A percentile compares a stretch with the other conserved stretches of the same genome.
phyloP scores from a whole-genome alignment of 805 yeast genomes.

The Blastobotrys robertii region DNA sequence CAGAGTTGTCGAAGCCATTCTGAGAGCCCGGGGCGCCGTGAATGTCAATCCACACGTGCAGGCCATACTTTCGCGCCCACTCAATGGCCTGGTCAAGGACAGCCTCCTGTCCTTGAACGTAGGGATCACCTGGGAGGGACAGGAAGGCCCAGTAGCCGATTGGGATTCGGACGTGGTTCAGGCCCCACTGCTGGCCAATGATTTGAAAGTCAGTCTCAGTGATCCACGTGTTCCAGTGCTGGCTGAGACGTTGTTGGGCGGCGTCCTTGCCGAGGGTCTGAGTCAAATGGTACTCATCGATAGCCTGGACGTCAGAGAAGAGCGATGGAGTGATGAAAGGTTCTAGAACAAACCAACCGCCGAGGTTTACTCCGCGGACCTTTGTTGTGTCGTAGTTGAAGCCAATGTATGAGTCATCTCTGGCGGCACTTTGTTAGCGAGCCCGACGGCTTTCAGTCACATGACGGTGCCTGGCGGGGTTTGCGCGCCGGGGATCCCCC shows the following conservation, averaged over 20 bases:
- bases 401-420: neutral
- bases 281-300: conserved; percentile 73
- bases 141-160: conserved; percentile 92
- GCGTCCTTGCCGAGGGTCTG: conserved; percentile 49
- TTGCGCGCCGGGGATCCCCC: too few relatives aligned
- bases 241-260: conserved; percentile 41
- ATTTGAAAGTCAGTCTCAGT: conserved; percentile 59
- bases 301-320: conserved; percentile 37
- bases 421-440: neutral
- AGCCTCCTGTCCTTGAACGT: conserved; percentile 68
- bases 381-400: conserved; percentile 24
- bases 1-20: conserved; percentile 93
- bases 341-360: conserved; percentile 87
- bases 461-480: neutral
- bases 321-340: conserved; percentile 78
- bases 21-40: conserved; percentile 98
- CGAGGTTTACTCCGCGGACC: conserved; percentile 52
- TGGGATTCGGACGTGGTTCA: conserved; percentile 83
- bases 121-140: conserved; percentile 59
- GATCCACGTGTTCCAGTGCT: conserved; percentile 75
- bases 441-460: neutral
- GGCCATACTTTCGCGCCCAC: conserved; percentile 55
- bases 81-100: conserved; percentile 67
- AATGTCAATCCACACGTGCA: conserved; percentile 83
- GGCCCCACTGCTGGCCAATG: conserved; percentile 47